Base-by-base conservation (phyloP, 139 green algal genomes). In the Pycnococcus provasolii region DNA sequence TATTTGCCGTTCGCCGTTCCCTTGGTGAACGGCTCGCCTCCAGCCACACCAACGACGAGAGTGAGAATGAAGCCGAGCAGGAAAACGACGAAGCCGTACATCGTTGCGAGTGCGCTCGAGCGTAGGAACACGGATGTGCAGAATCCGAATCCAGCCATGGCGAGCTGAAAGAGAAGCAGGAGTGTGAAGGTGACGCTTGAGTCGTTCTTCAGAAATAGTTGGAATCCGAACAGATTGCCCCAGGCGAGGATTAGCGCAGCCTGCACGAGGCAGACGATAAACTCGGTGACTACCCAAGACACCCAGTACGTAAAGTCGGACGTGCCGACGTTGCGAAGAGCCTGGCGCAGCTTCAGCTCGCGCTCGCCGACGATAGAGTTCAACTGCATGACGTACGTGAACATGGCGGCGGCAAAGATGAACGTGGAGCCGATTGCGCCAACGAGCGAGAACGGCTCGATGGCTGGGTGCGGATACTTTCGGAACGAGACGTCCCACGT, bases 391-490 rank as follows among this genome's bases (percentile, higher is more conserved):
- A 96, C 90, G 63, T 94, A 95, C 47, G 71, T 79, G 71, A 97
- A 97, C 84, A 97, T 91, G 74, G 81, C 85, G 50, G 87, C 85
- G 0, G 90, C 90, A 75, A 97, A 96, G 7, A 97, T 72, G 72
- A 97, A 97, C 26, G 78, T 81, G 3, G 83, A 80, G 13, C 89
- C 83, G 62, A 88, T 75, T 9, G 80, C 50, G 3, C 78, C 86
- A 51, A 92, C 76, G 44, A 91, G 69, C 40, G 77, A 89, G 42
- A 74, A 66, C 1, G 72, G 81, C 45, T 78, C 62, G 26, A 91
- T 78, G 58, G 78, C 77, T 45, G 89, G 89, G 77, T 96, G 90
- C 0, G 90, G 76, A 50, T 88, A 96, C 67, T 81, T 69, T 48
- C 62, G 73, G 11, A 84, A 63, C 0, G 42, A 53, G 7, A 81